Conservation (phyloP, 495 filamentous ascomycete species). For the Paragyromitra xinjiangensis region DNA sequence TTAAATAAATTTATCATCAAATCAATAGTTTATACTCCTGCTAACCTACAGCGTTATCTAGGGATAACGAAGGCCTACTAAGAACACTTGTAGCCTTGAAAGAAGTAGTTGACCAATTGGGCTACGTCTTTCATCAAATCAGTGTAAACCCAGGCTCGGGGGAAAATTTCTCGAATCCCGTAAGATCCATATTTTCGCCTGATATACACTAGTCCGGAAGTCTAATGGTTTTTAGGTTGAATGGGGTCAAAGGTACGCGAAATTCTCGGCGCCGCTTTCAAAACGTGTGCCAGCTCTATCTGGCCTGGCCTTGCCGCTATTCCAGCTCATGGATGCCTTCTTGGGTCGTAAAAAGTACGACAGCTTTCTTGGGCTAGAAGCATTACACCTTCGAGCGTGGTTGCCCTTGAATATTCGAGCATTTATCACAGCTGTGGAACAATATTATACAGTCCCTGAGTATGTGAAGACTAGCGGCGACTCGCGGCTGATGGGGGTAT, state of each 20-base stretch:
- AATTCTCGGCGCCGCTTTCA: conserved; percentile 63
- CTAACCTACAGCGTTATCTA: not conserved
- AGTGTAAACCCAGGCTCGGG: conserved; percentile 64
- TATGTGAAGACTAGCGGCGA: conserved; percentile 63
- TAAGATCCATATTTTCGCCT: conserved; percentile 16
- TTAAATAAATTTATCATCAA: not conserved
- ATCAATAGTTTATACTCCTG: not conserved
- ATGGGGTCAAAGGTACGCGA: conserved; percentile 59
- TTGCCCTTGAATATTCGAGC: conserved; percentile 63
- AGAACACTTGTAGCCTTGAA: conserved; percentile 63
- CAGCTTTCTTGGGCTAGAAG: conserved; percentile 63
- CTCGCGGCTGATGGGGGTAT: conserved; percentile 54
- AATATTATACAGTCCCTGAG: conserved; percentile 63
- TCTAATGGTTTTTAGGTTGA: conserved; percentile 20
- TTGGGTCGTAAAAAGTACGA: conserved; percentile 63
- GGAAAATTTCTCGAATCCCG: conserved; percentile 59
- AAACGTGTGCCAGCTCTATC: conserved; percentile 65
- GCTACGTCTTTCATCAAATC: conserved; percentile 65
- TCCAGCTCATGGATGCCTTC: conserved; percentile 66
- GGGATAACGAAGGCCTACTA: conserved; percentile 53
- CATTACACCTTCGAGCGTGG: conserved; percentile 64
- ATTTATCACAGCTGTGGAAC: conserved; percentile 65
- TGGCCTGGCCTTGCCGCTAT: conserved; percentile 63
- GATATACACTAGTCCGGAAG: not conserved
- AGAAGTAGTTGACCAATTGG: conserved; percentile 64